Evolutionary conservation across 441 rosid species (phyloP), one percentile per base, ranked within the genome.

Genomic region (Viola pubescens): DNA sequence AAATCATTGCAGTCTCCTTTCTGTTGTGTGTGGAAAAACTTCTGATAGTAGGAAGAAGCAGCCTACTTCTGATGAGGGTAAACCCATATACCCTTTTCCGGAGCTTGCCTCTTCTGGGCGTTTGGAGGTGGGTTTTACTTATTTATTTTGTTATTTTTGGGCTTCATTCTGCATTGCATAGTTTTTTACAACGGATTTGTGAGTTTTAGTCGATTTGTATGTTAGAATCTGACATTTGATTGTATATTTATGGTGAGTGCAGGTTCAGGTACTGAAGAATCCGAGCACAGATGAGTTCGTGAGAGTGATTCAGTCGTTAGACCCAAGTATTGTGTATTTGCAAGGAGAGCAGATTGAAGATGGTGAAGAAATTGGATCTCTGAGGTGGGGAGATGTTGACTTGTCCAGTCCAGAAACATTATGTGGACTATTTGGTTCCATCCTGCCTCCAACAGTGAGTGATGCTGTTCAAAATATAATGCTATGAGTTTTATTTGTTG

Each of bases 91-190:
- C 69, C 97, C 96, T 58, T 77, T 86, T 71, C 91, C 97, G 6
- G 95, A 86, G 73, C 85, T 94, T 61, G 68, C 79, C 61, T 88
- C 99, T 63, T 77, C 84, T 14, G 97, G 97, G 43, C 88, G 94
- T 58, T 83, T 94, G n/a, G 94, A 94, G 91, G 99, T 83, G 65
- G 50, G 52, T n/a, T 59, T 77, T 52, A 50, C 59, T 9, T 43
- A 47, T 52, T 42, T 54, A 9, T 42, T 40, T 41, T 54, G 8
- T 8, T 54, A 26, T 41, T n/a, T 61, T 62, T 58, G 55, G 48
- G 34, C 2, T 26, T 26, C 34, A 26, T 26, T 26, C 34, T 26
- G 34, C 34, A 26, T 26, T 9, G 49, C n/a, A n/a, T n/a, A n/a
- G n/a, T n/a, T 50, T 34, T 16, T 7, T 26, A 43, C 12, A 26